phyloP scores from a whole-genome alignment of 805 yeast species.

The Pichia kluyveri region DNA sequence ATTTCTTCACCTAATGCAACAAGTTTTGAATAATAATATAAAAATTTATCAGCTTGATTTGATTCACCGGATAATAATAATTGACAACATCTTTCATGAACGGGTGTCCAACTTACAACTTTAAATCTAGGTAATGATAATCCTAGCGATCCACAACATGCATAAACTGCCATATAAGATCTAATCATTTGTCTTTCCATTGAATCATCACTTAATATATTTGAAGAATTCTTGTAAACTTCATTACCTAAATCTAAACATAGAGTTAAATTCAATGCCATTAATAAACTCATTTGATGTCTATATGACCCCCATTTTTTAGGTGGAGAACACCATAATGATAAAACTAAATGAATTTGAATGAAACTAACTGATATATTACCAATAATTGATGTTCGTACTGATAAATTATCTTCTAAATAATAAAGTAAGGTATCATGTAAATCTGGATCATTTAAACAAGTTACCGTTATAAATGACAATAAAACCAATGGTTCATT shows the following conservation, averaged over 20 bases:
- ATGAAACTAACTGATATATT: constrained; percentile 34
- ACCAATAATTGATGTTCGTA: constrained; percentile 34
- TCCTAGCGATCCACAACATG: constrained; percentile 43
- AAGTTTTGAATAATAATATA: constrained; percentile 36
- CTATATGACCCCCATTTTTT: constrained; percentile 42
- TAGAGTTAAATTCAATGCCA: constrained; percentile 35
- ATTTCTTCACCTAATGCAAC: constrained; percentile 44
- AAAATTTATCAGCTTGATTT: constrained; percentile 30
- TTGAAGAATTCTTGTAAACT: constrained; percentile 18
- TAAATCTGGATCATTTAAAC: constrained; percentile 35
- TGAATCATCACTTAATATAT: constrained; percentile 21
- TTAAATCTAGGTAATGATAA: constrained; percentile 42
- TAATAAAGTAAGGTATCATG: constrained; percentile 35
- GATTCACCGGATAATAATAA: constrained; percentile 29
- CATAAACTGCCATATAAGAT: constrained; percentile 38
- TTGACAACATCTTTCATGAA: constrained; percentile 32
- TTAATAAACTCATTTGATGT: constrained; percentile 40
- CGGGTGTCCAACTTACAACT: constrained; percentile 38
- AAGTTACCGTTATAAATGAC: constrained; percentile 37
- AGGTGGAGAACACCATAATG: constrained; percentile 48
- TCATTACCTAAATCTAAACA: constrained; percentile 42
- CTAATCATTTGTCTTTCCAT: constrained; percentile 31
- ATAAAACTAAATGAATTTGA: constrained; percentile 34
- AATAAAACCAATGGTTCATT: constrained; percentile 35
- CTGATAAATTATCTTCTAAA: constrained; percentile 36